Evolutionary conservation across 345 rosid genomes (phyloP).

Genomic region (Euclidium syriacum): DNA sequence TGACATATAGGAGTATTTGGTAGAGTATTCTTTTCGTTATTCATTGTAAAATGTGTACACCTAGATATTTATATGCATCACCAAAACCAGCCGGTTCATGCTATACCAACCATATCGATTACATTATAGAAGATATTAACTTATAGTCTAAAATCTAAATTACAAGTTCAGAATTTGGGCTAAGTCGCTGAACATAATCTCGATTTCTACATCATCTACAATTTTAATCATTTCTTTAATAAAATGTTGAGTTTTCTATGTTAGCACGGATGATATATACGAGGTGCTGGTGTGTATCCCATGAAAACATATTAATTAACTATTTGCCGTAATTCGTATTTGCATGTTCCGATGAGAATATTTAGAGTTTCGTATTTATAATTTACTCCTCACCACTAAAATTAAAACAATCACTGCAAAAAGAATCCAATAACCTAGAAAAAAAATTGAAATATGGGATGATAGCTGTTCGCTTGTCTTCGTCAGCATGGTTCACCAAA

Average conservation of each 20-base stretch:
- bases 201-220: background rate
- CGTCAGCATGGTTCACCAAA: background rate
- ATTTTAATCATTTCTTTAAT: background rate
- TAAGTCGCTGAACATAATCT: background rate
- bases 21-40: no score
- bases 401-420: background rate
- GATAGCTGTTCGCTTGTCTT: conserved; percentile 2
- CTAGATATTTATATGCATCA: no score
- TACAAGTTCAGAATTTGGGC: background rate
- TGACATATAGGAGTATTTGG: no score
- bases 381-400: background rate
- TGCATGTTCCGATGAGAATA: conserved; percentile 20
- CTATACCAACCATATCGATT: no score
- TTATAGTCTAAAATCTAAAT: no score
- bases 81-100: no score
- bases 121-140: no score
- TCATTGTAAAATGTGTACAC: no score
- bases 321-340: conserved; percentile 12
- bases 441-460: background rate
- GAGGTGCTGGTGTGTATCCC: conserved; percentile 21
- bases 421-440: background rate
- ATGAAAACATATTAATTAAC: background rate
- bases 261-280: conserved; percentile 1
- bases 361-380: conserved; percentile 20
- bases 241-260: background rate